Evolutionary conservation across 2,329 filamentous ascomycete species (phyloP).

Genomic region (Colletotrichum agaves): DNA sequence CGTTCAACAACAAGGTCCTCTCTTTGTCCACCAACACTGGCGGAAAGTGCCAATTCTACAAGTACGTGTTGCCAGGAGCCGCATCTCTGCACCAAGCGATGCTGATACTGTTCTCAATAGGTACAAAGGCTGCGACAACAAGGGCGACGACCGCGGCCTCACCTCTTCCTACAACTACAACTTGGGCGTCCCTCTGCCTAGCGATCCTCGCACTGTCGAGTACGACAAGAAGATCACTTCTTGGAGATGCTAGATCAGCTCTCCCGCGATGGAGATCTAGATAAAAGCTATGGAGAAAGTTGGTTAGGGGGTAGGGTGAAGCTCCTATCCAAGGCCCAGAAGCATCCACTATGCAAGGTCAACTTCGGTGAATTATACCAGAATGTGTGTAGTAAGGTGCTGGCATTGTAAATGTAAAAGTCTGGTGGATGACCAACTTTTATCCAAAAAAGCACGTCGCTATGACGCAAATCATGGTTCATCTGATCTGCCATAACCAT

Average conservation of each 20-base stretch:
- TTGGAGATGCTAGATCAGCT: slow-evolving; percentile 31
- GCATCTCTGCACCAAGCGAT: neutral
- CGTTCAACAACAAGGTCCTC: slow-evolving; percentile 22
- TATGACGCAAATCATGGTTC: no score
- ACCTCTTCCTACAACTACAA: slow-evolving; percentile 29
- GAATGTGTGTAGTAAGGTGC: no score
- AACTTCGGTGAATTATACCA: no score
- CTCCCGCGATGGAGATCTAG: no score
- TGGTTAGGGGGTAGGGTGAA: no score
- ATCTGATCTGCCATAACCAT: no score
- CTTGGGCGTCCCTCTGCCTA: slow-evolving; percentile 18
- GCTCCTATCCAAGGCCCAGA: no score
- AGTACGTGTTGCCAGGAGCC: neutral
- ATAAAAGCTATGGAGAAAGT: no score
- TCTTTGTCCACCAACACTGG: slow-evolving; percentile 31
- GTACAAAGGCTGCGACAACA: slow-evolving; percentile 29
- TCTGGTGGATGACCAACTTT: no score
- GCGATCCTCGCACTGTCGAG: slow-evolving; percentile 25
- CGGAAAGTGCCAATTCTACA: slow-evolving; percentile 31
- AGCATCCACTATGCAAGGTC: no score
- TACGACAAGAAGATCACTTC: slow-evolving; percentile 32
- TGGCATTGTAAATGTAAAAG: no score
- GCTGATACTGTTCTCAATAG: neutral
- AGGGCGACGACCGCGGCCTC: slow-evolving; percentile 34
- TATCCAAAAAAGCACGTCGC: no score